A percentile compares a stretch with the other conserved stretches of the same genome.
phyloP scores from a whole-genome alignment of 1,284 basidiomycete species.

The Moniliophthora roreri region DNA sequence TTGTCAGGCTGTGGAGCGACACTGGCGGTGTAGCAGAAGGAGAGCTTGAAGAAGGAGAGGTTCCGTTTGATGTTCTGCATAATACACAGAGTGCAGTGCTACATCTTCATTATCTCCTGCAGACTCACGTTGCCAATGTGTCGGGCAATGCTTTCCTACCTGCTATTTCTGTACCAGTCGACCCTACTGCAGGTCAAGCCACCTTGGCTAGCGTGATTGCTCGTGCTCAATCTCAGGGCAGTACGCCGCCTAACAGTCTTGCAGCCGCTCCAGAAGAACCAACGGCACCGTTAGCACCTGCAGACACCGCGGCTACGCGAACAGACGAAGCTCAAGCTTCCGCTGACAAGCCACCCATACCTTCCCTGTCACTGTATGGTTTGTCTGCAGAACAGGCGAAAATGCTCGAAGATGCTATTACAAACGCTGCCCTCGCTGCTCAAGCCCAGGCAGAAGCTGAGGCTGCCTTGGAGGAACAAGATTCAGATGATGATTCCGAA shows the following conservation, averaged over 20 bases:
- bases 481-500: constrained; percentile 40
- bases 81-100: constrained; percentile 54
- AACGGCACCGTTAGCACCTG: constrained; percentile 9
- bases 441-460: constrained; percentile 75
- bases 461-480: constrained; percentile 65
- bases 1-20: constrained; percentile 23
- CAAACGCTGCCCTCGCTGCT: constrained; percentile 66
- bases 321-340: constrained; percentile 16
- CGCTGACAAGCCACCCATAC: constrained; percentile 20
- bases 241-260: constrained; percentile 12
- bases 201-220: constrained; percentile 69
- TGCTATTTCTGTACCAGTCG: constrained; percentile 31
- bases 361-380: constrained; percentile 59
- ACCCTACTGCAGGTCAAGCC: constrained; percentile 51
- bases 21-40: constrained; percentile 22
- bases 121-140: constrained; percentile 55
- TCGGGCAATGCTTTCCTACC: constrained; percentile 44
- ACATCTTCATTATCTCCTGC: constrained; percentile 56
- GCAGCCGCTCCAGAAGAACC: not conserved
- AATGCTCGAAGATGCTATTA: constrained; percentile 66
- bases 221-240: constrained; percentile 44
- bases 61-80: constrained; percentile 47
- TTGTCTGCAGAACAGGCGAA: constrained; percentile 69
- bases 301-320: constrained; percentile 16
- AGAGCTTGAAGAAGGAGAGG: constrained; percentile 61